Evolutionary conservation across 139 green algal species (phyloP), one percentile per base, ranked within the genome.

Genomic region (Picochlorum sp.): DNA sequence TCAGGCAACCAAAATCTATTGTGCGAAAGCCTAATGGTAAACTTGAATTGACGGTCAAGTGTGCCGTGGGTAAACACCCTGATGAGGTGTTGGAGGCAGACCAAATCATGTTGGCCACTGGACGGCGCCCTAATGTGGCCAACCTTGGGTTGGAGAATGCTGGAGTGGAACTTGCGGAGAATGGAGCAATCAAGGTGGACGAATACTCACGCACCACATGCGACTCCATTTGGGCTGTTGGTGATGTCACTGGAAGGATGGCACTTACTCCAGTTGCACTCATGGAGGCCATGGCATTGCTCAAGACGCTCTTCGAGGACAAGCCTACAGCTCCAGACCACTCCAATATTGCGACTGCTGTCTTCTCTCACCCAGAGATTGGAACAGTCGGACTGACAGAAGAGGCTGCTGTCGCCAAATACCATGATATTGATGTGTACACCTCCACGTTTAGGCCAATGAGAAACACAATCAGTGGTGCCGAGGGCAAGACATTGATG

Each of bases 281-380:
- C 13, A 98, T 98, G 92, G 89, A 97, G 79, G 92, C 87, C 77
- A 97, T 95, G 91, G 90, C 92, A 0, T 79, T 98, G 51, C 84
- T 83, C 56, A 87, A 86, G 46, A 96, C 92, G 0, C 69, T 91
- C 13, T 92, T 95, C 58, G 80, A 87, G 5, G 73, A 60, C 80
- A 68, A 81, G 60, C 77, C 82, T 24, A 95, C 86, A 10, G 85
- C 84, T 71, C 89, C 92, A 44, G 84, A 94, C 72, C 89, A 97
- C 74, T 62, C 72, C 6, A 84, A 80, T 18, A 81, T 91, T 11
- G 62, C 84, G n/a, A 80, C 69, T 10, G 86, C 87, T 6, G 84
- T 97, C 9, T 99, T 99, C 73, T 84, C 77, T 16, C 79, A 94
- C 64, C 94, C 94, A 5, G 87, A 89, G 18, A 76, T 99, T 56